Evolutionary conservation across 352 stramenopile species (phyloP).

Genomic region (Globisporangium cederbergense): DNA sequence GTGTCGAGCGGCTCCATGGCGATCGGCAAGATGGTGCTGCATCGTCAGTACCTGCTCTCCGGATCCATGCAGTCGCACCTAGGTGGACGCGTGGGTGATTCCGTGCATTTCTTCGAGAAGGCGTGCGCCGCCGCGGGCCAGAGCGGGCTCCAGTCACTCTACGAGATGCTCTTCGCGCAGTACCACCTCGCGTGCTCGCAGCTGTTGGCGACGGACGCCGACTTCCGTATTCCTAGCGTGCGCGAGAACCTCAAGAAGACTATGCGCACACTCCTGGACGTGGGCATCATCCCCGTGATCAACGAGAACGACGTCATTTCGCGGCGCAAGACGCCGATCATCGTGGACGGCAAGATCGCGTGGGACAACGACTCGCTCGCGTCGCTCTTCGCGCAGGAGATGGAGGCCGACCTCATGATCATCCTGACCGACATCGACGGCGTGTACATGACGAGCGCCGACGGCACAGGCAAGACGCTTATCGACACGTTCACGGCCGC

Average conservation of each 20-base stretch:
- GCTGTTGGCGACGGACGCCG: slow-evolving; percentile 72
- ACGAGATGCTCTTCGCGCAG: slow-evolving; percentile 85
- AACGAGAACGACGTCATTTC: slow-evolving; percentile 88
- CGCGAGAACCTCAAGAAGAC: slow-evolving; percentile 68
- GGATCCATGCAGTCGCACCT: slow-evolving; percentile 83
- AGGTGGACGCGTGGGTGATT: slow-evolving; percentile 51
- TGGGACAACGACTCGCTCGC: slow-evolving; percentile 88
- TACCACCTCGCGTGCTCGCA: slow-evolving; percentile 83
- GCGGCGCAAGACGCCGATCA: slow-evolving; percentile 54
- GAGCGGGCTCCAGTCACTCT: slow-evolving; percentile 78
- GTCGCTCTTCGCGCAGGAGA: slow-evolving; percentile 69
- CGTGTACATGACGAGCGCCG: slow-evolving; percentile 34
- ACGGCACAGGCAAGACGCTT: slow-evolving; percentile 32
- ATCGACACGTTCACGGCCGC: slow-evolving; percentile 48
- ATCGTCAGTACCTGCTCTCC: slow-evolving; percentile 78
- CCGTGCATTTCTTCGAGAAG: slow-evolving; percentile 70
- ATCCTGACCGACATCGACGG: slow-evolving; percentile 75
- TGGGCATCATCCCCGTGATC: slow-evolving; percentile 83
- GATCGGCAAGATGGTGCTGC: slow-evolving; percentile 79
- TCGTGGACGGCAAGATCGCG: slow-evolving; percentile 54
- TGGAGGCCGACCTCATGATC: slow-evolving; percentile 73
- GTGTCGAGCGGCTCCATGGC: slow-evolving; percentile 78
- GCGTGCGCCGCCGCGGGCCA: slow-evolving; percentile 65
- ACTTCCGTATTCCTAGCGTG: slow-evolving; percentile 65
- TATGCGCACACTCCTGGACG: slow-evolving; percentile 59